Evolutionary conservation across 345 rosid genomes (phyloP).

Genomic region (Acer campestre): DNA sequence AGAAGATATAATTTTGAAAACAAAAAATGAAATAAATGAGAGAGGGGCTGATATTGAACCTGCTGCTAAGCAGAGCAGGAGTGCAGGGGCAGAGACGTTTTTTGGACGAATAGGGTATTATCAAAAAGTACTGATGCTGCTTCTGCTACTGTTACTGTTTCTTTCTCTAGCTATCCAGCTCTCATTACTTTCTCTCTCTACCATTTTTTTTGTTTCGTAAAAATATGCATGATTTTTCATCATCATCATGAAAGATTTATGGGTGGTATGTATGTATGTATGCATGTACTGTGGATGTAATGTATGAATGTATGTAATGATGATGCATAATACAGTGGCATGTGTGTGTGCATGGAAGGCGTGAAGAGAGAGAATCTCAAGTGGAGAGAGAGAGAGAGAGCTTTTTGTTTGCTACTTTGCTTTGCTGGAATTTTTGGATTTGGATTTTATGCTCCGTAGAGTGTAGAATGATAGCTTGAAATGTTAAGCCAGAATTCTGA

Average conservation of each 20-base stretch:
- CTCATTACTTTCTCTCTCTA: constrained; percentile 5
- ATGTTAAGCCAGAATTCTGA: too few relatives aligned
- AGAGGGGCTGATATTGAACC: constrained; percentile 4
- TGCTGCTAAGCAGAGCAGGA: constrained; percentile 4
- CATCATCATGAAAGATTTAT: neutral
- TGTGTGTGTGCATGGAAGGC: neutral
- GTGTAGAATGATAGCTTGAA: neutral
- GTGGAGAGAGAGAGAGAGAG: neutral
- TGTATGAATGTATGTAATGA: too few relatives aligned
- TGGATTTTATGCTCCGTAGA: neutral
- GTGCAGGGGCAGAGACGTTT: neutral
- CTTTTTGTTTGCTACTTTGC: neutral
- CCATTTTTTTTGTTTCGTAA: neutral
- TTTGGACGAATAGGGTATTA: neutral
- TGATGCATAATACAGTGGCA: neutral
- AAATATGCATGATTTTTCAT: neutral
- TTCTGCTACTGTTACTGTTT: neutral
- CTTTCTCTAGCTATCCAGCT: neutral
- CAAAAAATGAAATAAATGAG: constrained; percentile 4
- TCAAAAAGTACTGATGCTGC: neutral
- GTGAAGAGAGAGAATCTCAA: constrained; percentile 14
- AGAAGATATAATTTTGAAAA: too few relatives aligned
- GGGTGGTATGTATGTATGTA: neutral
- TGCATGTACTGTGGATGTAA: neutral
- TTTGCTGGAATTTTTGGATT: neutral